A percentile compares a stretch with the other conserved stretches of the same genome.
Evolutionary conservation across 768 basidiomycete species (phyloP).

Genomic region (Termitomyces sp.): DNA sequence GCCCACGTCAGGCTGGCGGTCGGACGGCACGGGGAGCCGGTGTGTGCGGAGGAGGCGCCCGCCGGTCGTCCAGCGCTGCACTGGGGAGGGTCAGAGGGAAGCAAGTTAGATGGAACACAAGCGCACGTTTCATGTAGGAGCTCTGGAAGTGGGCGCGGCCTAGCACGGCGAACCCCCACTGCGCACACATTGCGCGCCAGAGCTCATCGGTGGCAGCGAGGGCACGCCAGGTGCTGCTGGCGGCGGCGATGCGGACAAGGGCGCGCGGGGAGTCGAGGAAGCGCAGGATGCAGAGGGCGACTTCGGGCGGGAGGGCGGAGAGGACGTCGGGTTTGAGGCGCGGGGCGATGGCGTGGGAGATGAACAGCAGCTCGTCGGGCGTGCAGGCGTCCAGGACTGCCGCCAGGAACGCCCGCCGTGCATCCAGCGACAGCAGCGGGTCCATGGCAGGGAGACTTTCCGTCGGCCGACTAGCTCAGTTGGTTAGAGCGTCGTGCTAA

Average conservation of each 20-base stretch:
- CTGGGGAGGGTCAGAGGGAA: slow-evolving; percentile 28
- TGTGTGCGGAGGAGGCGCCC: slow-evolving; percentile 63
- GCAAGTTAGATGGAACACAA: background rate
- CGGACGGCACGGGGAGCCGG: slow-evolving; percentile 56
- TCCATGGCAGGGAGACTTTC: too few relatives aligned
- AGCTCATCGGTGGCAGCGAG: slow-evolving; percentile 71
- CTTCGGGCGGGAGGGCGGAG: too few relatives aligned
- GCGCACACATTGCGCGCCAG: slow-evolving; percentile 73
- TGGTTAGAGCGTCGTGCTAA: slow-evolving; percentile 94
- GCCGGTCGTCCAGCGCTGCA: slow-evolving; percentile 75
- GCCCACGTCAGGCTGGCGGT: slow-evolving; percentile 34
- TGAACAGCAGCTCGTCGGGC: too few relatives aligned
- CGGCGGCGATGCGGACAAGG: slow-evolving; percentile 62
- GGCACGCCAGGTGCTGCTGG: slow-evolving; percentile 65
- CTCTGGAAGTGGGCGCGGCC: slow-evolving; percentile 60
- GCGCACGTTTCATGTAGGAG: slow-evolving; percentile 66
- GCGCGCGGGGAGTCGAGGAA: slow-evolving; percentile 74
- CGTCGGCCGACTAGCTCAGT: slow-evolving; percentile 84
- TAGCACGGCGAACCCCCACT: slow-evolving; percentile 42
- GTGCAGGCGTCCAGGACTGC: too few relatives aligned
- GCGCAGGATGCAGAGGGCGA: slow-evolving; percentile 38
- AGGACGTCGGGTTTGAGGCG: too few relatives aligned
- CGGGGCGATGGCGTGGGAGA: too few relatives aligned
- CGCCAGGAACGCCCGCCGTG: too few relatives aligned
- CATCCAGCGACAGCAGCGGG: too few relatives aligned